Evolutionary conservation across 1,139 yeast species (phyloP), one percentile per base, ranked within the genome.

Genomic region (Geotrichum macrosporum): DNA sequence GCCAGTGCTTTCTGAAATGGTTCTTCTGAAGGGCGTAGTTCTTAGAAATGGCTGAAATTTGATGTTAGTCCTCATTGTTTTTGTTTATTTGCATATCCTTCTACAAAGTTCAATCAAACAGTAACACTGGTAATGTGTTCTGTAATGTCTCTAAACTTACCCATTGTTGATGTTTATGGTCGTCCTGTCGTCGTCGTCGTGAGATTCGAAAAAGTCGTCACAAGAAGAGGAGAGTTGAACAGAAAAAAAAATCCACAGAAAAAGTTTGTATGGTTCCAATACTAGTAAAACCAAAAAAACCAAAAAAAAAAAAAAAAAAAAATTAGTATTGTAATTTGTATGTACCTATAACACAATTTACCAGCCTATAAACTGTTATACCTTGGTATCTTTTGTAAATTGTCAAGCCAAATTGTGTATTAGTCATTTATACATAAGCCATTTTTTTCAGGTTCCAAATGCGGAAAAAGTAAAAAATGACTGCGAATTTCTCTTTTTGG

Each of bases 1-100:
- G 97, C 99, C 99, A 92, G 95, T 88, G 92, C 86, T 92, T 92
- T 59, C 72, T 61, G 88, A 80, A 89, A 78, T 83, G 96, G 95
- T 73, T 74, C 70, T 76, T 64, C 62, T 65, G 67, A 64, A 70
- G 66, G 64, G 73, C 71, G 70, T 84, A 79, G 78, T 92, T 92
- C 89, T 92, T 88, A 69, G 92, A 76, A 80, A 92, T 87, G 77
- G 97, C 97, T 92, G 75, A 53, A 34, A n/a, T n/a, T n/a, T n/a
- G n/a, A n/a, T n/a, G n/a, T n/a, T n/a, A n/a, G n/a, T n/a, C n/a
- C n/a, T n/a, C n/a, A n/a, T n/a, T n/a, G n/a, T n/a, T n/a, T n/a
- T n/a, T n/a, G n/a, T n/a, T n/a, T n/a, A n/a, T n/a, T n/a, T n/a
- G n/a, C n/a, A n/a, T n/a, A n/a, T n/a, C n/a, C n/a, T n/a, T n/a